These are phyloP conservation scores for Pyrus communis DNA, from an alignment of 306 rosid species.

Conservation along the genomic window DNA sequence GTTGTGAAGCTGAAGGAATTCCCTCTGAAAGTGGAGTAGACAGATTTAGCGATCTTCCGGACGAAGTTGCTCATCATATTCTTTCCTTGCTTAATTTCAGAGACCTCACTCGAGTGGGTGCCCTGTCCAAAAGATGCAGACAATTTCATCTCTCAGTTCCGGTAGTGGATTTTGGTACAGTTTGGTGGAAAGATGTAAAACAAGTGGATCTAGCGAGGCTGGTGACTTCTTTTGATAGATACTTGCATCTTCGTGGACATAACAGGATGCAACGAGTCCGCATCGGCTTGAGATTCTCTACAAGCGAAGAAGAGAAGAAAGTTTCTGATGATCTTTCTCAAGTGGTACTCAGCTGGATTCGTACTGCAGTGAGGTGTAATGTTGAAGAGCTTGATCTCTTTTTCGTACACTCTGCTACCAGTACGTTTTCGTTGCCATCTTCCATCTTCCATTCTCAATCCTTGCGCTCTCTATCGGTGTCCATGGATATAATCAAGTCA, in stretches of 20 bases:
- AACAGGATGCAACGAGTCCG: neutral
- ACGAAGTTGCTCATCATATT: neutral
- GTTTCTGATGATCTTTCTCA: neutral
- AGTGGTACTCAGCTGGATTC: neutral
- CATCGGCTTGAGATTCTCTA: neutral
- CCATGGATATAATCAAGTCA: no score
- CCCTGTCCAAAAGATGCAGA: neutral
- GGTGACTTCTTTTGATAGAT: neutral
- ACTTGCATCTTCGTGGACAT: neutral
- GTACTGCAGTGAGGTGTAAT: neutral
- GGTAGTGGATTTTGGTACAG: neutral
- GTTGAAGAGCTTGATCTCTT: neutral
- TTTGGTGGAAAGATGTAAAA: neutral
- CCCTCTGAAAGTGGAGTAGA: neutral
- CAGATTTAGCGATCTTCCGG: neutral
- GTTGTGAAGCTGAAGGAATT: neutral
- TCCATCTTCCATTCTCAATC: no score
- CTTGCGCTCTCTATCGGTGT: no score
- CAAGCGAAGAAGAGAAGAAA: neutral
- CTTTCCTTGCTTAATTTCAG: neutral
- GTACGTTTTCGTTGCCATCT: neutral
- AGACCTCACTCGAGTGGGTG: neutral
- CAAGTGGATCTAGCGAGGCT: neutral
- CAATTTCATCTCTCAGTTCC: neutral
- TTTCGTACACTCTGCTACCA: no score